A percentile compares a stretch with the other conserved stretches of the same genome.
phyloP scores from a whole-genome alignment of 345 rosid species.

The Euphorbia lathyris region DNA sequence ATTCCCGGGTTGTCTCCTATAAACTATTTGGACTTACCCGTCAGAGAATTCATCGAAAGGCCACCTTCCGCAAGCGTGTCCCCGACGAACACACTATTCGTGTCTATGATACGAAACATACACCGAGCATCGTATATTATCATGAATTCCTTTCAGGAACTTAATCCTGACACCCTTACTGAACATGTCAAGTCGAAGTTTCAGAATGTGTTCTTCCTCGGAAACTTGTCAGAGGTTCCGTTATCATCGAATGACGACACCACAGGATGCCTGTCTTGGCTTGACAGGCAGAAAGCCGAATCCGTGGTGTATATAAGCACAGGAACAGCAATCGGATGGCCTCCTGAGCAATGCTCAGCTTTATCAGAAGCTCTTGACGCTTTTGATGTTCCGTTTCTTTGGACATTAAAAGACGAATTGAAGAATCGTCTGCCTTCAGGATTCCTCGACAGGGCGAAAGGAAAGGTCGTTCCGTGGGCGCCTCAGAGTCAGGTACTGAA shows the following conservation, averaged over 20 bases:
- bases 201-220: background rate
- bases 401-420: constrained; percentile 21
- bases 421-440: constrained; percentile 6
- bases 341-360: background rate
- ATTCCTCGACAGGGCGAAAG: constrained; percentile 2
- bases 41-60: too few relatives aligned
- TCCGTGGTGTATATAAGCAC: constrained; percentile 4
- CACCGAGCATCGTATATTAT: background rate
- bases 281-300: background rate
- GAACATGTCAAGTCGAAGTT: background rate
- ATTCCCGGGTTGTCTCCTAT: background rate
- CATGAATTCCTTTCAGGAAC: constrained; percentile 6
- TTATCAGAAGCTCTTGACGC: constrained; percentile 4
- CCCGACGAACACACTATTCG: too few relatives aligned
- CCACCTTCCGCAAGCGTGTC: too few relatives aligned
- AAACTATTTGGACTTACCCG: too few relatives aligned
- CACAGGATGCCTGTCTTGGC: constrained; percentile 6
- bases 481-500: background rate
- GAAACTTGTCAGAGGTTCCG: background rate
- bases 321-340: background rate
- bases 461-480: constrained; percentile 12
- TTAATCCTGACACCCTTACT: background rate
- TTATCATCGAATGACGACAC: background rate
- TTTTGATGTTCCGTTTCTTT: constrained; percentile 11
- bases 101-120: background rate